Evolutionary conservation across 441 rosid genomes (phyloP).

Genomic region (Gossypium schwendimanii): DNA sequence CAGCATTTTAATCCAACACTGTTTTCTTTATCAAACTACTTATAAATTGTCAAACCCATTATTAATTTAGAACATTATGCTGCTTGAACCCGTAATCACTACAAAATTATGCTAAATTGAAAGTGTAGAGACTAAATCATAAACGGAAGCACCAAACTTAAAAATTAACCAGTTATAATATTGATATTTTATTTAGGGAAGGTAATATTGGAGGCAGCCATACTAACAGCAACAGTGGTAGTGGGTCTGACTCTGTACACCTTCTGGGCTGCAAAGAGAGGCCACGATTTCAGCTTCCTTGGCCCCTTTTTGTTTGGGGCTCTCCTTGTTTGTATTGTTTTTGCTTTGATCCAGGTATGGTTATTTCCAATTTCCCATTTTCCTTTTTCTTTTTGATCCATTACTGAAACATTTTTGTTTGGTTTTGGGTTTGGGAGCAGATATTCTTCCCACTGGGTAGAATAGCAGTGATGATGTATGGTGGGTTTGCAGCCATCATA

Average conservation of each 20-base stretch:
- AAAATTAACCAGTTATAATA: no score
- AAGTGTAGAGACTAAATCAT: no score
- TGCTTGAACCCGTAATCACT: no score
- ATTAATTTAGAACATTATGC: no score
- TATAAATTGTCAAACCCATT: no score
- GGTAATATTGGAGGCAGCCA: slow-evolving; percentile 65
- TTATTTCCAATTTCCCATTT: not conserved
- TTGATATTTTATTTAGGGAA: slow-evolving; percentile 37
- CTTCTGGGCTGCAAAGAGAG: slow-evolving; percentile 86
- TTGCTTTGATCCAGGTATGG: slow-evolving; percentile 67
- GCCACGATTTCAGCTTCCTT: slow-evolving; percentile 79
- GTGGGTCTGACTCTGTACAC: slow-evolving; percentile 71
- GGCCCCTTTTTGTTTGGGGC: slow-evolving; percentile 89
- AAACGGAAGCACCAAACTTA: no score
- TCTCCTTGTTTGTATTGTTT: slow-evolving; percentile 52
- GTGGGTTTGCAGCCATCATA: slow-evolving; percentile 47
- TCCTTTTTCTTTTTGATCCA: not conserved
- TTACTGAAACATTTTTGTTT: not conserved
- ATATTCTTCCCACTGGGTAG: slow-evolving; percentile 54
- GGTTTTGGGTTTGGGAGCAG: slow-evolving; percentile 27
- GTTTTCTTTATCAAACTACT: no score
- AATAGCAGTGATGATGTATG: slow-evolving; percentile 55
- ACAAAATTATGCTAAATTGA: no score
- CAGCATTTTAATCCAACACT: no score
- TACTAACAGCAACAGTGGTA: slow-evolving; percentile 65